Evolutionary conservation across 1,284 basidiomycete species (phyloP), one percentile per base, ranked within the genome.

Genomic region (Boletus chippewaensis): DNA sequence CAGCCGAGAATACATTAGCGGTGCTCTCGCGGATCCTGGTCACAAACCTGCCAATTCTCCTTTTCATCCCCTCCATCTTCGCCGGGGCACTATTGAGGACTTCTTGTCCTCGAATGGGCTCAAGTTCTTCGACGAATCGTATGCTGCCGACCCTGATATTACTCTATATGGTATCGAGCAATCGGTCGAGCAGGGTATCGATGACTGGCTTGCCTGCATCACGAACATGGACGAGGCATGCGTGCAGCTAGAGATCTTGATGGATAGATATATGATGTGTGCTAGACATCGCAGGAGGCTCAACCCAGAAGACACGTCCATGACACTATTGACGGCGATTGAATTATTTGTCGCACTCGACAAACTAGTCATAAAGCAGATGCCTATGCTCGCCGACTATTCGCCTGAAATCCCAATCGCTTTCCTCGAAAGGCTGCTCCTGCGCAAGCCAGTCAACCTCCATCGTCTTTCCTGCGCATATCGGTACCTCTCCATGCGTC

Each of bases 141-240:
- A 40, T 28, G 4, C 6, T n/a, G 24, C 38, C 1, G 54, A 65
- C 7, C 18, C 56, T 1, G 40, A 52, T 32, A 5, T 66, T 20
- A 58, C 61, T 7, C 57, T 70, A 12, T 43, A 20, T 20, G 41
- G 31, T 9, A 11, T 43, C 8, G 28, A 43, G 8, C 28, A 15
- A 15, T 18, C 28, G 4, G 28, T 43, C 1, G 41, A 31, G 18
- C 16, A 31, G 16, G 41, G 16, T 2, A 29, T 43, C 3, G 41
- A 43, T 5, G 28, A 16, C 8, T 29, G 40, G 40, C 6, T 42
- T 13, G 40, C 16, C 16, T 15, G 10, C 7, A 24, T 42, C 15
- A 29, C 40, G 3, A 13, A 42, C 16, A 12, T 42, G 28, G 10
- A 6, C n/a, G 16, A 42, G 8, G 40, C 40, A 13, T 42, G 26